Percentiles rank a stretch among this genome's conserved stretches.
These are phyloP conservation scores for Zea mays DNA, from an alignment of 176 grass and related monocot genomes.

Conservation along the genomic window DNA sequence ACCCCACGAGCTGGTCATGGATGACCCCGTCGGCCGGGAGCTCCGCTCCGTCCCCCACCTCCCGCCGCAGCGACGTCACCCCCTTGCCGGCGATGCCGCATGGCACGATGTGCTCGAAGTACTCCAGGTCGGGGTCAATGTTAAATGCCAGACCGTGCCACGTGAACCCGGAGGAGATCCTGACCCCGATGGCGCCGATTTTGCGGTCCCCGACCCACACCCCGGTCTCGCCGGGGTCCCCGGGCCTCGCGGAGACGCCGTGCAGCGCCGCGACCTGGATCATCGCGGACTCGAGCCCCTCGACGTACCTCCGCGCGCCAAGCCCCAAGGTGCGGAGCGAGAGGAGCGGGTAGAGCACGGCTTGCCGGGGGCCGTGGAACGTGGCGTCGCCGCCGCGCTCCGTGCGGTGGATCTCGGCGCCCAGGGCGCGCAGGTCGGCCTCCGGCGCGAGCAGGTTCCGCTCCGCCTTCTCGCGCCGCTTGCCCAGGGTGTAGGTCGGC, in stretches of 20 bases:
- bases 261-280: slow-evolving; percentile 67
- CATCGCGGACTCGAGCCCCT: slow-evolving; percentile 83
- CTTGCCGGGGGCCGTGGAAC: slow-evolving; percentile 86
- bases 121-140: slow-evolving; percentile 68
- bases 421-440: slow-evolving; percentile 56
- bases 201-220: slow-evolving; percentile 91
- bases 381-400: slow-evolving; percentile 87
- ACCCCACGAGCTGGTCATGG: slow-evolving; percentile 72
- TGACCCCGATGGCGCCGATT: slow-evolving; percentile 93
- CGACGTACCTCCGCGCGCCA: slow-evolving; percentile 82
- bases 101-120: slow-evolving; percentile 74
- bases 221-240: slow-evolving; percentile 66
- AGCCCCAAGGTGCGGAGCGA: slow-evolving; percentile 59
- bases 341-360: slow-evolving; percentile 80
- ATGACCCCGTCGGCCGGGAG: slow-evolving; percentile 72
- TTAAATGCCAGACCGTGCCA: slow-evolving; percentile 83
- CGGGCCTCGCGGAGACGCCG: slow-evolving; percentile 61
- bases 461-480: slow-evolving; percentile 61
- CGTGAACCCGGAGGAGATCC: slow-evolving; percentile 77
- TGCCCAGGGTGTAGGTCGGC: slow-evolving; percentile 90
- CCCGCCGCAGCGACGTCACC: slow-evolving; percentile 69
- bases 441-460: slow-evolving; percentile 70
- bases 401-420: slow-evolving; percentile 74
- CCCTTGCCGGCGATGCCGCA: slow-evolving; percentile 78
- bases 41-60: slow-evolving; percentile 46